phyloP scores from a whole-genome alignment of 768 basidiomycete genomes.

The Daedaleopsis sinensis region DNA sequence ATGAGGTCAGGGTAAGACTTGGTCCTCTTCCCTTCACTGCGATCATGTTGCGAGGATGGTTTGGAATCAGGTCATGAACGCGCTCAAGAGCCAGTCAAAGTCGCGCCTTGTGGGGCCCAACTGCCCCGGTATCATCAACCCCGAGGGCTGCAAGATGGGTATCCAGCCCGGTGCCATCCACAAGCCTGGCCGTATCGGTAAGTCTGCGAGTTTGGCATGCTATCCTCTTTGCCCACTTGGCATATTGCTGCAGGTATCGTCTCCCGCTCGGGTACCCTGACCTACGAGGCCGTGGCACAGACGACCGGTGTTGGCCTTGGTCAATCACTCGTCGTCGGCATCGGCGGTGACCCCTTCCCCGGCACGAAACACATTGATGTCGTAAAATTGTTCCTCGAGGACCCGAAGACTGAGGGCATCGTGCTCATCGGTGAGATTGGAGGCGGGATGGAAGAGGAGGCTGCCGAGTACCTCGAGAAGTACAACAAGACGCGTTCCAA shows the following conservation, averaged over 20 bases:
- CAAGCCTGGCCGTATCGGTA: slow-evolving; percentile 93
- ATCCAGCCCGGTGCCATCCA: slow-evolving; percentile 99
- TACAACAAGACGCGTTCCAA: slow-evolving; percentile 87
- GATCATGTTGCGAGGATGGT: not conserved
- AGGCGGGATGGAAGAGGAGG: slow-evolving; percentile 99
- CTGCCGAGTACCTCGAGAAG: slow-evolving; percentile 91
- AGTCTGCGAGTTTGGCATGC: slow-evolving; percentile 23
- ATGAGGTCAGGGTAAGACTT: slow-evolving; percentile 81
- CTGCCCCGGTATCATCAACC: slow-evolving; percentile 98
- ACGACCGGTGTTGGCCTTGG: slow-evolving; percentile 96
- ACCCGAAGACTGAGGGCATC: slow-evolving; percentile 95
- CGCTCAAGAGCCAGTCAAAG: slow-evolving; percentile 90
- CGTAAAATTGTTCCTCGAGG: slow-evolving; percentile 93
- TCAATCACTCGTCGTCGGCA: slow-evolving; percentile 94
- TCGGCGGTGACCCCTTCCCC: slow-evolving; percentile 97
- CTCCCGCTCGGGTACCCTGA: slow-evolving; percentile 93
- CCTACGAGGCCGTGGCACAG: slow-evolving; percentile 98
- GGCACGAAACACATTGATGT: slow-evolving; percentile 96
- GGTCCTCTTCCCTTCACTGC: not conserved
- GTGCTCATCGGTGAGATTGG: slow-evolving; percentile 99
- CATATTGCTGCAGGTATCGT: slow-evolving; percentile 70
- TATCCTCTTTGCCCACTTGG: not conserved
- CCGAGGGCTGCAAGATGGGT: slow-evolving; percentile 98
- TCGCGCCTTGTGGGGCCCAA: slow-evolving; percentile 98
- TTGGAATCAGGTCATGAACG: slow-evolving; percentile 77